Conservation (phyloP, 495 filamentous ascomycete species). For the Bryoglossum gracile region DNA sequence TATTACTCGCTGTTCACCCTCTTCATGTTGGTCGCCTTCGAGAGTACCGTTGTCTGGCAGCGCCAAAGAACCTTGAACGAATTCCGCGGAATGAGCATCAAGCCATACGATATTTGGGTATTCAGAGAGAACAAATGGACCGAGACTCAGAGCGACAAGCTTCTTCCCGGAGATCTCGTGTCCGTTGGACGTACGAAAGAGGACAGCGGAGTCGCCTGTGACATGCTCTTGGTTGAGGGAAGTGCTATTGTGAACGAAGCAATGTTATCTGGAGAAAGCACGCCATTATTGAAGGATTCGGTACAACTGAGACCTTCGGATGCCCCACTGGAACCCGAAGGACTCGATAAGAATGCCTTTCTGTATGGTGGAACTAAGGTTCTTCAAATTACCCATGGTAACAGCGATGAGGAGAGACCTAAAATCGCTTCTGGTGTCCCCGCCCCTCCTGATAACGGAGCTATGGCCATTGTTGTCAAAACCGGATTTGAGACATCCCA, state of each 20-base stretch:
- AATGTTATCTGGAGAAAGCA: conserved; percentile 98
- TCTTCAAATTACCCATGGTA: conserved; percentile 83
- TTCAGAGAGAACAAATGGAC: conserved; percentile 79
- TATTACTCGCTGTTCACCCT: conserved; percentile 99
- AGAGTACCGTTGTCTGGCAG: conserved; percentile 99
- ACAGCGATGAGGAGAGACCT: conserved; percentile 61
- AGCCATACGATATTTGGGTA: conserved; percentile 91
- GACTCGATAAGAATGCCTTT: conserved; percentile 91
- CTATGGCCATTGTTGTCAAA: conserved; percentile 89
- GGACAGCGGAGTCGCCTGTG: conserved; percentile 92
- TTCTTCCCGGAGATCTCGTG: conserved; percentile 92
- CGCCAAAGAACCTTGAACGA: conserved; percentile 93
- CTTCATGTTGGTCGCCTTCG: conserved; percentile 95
- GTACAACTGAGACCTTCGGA: conserved; percentile 83
- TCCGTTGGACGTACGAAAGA: conserved; percentile 95
- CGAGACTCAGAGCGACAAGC: conserved; percentile 85
- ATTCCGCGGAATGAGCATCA: conserved; percentile 99
- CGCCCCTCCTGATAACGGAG: conserved; percentile 78
- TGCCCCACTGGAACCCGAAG: conserved; percentile 80
- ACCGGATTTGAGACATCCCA: conserved; percentile 99
- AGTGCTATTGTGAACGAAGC: conserved; percentile 98
- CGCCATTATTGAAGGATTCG: conserved; percentile 92
- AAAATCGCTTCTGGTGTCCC: conserved; percentile 65
- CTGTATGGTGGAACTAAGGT: conserved; percentile 97
- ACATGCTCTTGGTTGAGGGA: conserved; percentile 92